These are phyloP conservation scores for Pyricularia sp. DNA, from an alignment of 2,329 filamentous ascomycete species.

Conservation along the genomic window DNA sequence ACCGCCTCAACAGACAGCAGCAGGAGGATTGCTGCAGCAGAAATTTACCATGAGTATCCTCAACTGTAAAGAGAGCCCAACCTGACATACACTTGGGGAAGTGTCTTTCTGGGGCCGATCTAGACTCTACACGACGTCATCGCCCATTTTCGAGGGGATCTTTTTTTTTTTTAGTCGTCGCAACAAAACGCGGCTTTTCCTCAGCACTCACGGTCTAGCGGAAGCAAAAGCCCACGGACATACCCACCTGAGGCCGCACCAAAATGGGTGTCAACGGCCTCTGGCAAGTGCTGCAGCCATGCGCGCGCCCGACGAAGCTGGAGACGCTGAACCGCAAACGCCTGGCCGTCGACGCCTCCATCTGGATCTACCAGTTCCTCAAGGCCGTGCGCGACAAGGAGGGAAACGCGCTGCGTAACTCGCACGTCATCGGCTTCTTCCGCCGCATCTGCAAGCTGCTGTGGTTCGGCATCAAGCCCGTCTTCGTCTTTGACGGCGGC, in stretches of 20 bases:
- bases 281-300: constrained; percentile 92
- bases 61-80: background rate
- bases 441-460: constrained; percentile 94
- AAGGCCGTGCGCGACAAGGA: constrained; percentile 98
- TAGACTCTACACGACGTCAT: background rate
- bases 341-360: constrained; percentile 92
- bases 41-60: background rate
- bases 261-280: constrained; percentile 94
- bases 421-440: constrained; percentile 95
- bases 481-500: constrained; percentile 96
- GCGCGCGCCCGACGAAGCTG: constrained; percentile 88
- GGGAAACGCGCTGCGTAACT: constrained; percentile 90
- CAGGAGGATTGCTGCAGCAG: background rate
- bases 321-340: constrained; percentile 93
- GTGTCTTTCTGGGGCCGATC: background rate
- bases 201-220: background rate
- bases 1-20: background rate
- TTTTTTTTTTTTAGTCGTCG: background rate
- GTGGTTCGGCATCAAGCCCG: constrained; percentile 89
- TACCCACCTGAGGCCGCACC: constrained; percentile 3
- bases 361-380: constrained; percentile 99
- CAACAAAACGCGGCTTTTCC: background rate
- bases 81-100: background rate
- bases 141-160: background rate
- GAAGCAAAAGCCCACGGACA: background rate